These are phyloP conservation scores for Stenocarpella maydis DNA, from an alignment of 2,329 filamentous ascomycete species.

Conservation along the genomic window DNA sequence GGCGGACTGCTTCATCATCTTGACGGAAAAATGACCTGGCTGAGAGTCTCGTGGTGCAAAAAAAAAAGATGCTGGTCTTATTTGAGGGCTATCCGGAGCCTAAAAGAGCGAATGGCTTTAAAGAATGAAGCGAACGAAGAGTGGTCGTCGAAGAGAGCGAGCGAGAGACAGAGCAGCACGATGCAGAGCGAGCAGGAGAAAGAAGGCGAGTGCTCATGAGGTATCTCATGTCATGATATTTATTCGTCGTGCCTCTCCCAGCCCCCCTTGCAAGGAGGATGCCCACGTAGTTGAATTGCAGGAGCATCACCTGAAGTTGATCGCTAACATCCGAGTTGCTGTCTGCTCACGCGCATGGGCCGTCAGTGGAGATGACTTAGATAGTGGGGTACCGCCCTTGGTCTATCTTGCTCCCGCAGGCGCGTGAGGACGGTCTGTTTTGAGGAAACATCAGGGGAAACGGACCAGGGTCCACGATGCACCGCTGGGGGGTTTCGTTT, in stretches of 20 bases:
- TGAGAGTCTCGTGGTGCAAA: conserved; percentile 20
- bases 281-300: conserved; percentile 31
- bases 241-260: conserved; percentile 22
- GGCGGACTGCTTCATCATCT: conserved; percentile 33
- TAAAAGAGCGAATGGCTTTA: conserved; percentile 34
- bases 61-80: conserved; percentile 32
- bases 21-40: conserved; percentile 12
- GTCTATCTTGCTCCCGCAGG: conserved; percentile 23
- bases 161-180: conserved; percentile 24
- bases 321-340: conserved; percentile 1
- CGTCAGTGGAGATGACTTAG: background rate
- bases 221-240: conserved; percentile 18
- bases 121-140: conserved; percentile 33
- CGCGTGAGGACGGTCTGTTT: conserved; percentile 28
- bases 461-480: conserved; percentile 29
- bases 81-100: conserved; percentile 35
- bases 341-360: background rate
- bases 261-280: conserved; percentile 21
- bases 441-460: conserved; percentile 30
- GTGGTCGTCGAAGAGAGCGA: conserved; percentile 29
- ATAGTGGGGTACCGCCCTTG: conserved; percentile 24
- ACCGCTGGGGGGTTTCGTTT: conserved; percentile 25
- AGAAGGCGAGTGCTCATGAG: background rate
- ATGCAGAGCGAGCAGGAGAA: background rate
- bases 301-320: conserved; percentile 30